Percentiles rank a stretch among this genome's conserved stretches.
These are phyloP conservation scores for Cladosporium sp. DNA, from an alignment of 2,329 filamentous ascomycete species.

Conservation along the genomic window DNA sequence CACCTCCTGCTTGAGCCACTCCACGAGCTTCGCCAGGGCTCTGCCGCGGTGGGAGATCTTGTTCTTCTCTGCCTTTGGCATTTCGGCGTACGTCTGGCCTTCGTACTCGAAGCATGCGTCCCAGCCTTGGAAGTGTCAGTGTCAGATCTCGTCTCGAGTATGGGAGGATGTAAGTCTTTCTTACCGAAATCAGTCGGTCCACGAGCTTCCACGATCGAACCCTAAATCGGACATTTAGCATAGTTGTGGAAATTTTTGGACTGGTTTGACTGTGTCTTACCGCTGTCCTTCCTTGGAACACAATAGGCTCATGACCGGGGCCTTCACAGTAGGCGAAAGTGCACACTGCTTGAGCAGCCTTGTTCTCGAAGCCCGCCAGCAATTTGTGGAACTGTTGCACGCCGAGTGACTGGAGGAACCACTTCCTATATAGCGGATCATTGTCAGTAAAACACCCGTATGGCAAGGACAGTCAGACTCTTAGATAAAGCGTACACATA, in stretches of 20 bases:
- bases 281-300: conserved; percentile 89
- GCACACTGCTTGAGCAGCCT: conserved; percentile 88
- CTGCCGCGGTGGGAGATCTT: conserved; percentile 86
- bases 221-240: conserved; percentile 43
- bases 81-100: conserved; percentile 91
- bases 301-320: conserved; percentile 76
- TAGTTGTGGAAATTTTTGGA: not conserved
- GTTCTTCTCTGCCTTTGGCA: conserved; percentile 87
- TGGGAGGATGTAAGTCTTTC: conserved; percentile 32
- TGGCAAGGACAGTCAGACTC: not conserved
- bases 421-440: conserved; percentile 65
- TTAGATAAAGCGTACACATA: conserved; percentile 71
- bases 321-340: conserved; percentile 92
- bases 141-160: not conserved
- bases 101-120: conserved; percentile 95
- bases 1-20: conserved; percentile 58
- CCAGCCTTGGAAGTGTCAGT: conserved; percentile 67
- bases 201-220: conserved; percentile 81
- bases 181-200: conserved; percentile 81
- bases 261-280: conserved; percentile 48
- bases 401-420: conserved; percentile 83
- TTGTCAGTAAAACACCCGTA: not conserved
- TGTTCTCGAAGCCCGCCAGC: conserved; percentile 83
- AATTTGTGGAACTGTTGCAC: conserved; percentile 87
- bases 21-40: conserved; percentile 82